phyloP scores from a whole-genome alignment of 805 yeast species.

The Geotrichum ghanense region DNA sequence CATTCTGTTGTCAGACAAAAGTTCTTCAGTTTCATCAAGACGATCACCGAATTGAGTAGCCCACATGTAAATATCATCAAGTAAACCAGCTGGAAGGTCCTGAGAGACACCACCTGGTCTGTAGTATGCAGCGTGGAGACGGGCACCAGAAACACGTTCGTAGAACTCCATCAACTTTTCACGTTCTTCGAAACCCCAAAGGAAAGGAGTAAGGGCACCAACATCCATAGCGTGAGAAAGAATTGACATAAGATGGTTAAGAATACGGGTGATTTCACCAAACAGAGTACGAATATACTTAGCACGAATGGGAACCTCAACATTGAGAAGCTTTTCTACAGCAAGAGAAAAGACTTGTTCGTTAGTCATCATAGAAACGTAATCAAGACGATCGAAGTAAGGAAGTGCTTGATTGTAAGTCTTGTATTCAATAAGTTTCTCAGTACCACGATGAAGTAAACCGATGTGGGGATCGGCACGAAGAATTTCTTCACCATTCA shows the following conservation, averaged over 20 bases:
- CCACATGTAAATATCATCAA: conserved; percentile 92
- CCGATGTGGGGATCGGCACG: conserved; percentile 88
- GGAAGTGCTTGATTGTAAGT: conserved; percentile 84
- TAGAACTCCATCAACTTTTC: conserved; percentile 88
- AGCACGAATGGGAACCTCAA: conserved; percentile 77
- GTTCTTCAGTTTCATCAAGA: conserved; percentile 81
- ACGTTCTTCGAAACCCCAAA: conserved; percentile 92
- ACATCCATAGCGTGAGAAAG: conserved; percentile 89
- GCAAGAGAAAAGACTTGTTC: conserved; percentile 78
- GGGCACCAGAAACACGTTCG: conserved; percentile 83
- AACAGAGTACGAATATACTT: conserved; percentile 76
- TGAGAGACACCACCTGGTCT: conserved; percentile 91
- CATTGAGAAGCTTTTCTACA: conserved; percentile 70
- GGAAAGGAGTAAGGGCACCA: conserved; percentile 85
- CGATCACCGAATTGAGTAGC: conserved; percentile 92
- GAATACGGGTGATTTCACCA: conserved; percentile 75
- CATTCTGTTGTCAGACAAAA: conserved; percentile 81
- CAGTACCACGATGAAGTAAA: conserved; percentile 78
- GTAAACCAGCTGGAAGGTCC: conserved; percentile 74
- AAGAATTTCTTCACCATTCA: conserved; percentile 80
- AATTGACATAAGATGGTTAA: conserved; percentile 80
- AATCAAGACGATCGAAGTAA: conserved; percentile 78
- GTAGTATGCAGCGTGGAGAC: conserved; percentile 78
- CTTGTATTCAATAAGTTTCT: conserved; percentile 75
- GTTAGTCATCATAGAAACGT: conserved; percentile 80